Evolutionary conservation across 2,329 filamentous ascomycete species (phyloP).

Genomic region (Pseudocercospora fuligena): DNA sequence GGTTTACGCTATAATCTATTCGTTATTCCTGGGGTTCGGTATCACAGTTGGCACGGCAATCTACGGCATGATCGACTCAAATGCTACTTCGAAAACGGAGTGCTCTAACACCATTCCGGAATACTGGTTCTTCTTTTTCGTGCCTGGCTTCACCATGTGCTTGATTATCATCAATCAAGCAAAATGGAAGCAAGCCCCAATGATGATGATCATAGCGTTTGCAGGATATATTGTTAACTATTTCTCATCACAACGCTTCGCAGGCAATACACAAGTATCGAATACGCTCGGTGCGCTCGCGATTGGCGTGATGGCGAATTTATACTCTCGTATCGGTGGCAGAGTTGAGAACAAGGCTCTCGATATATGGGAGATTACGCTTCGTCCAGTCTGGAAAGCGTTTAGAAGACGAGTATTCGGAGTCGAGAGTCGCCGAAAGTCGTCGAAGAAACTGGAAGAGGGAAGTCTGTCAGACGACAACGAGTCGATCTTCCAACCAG

Average conservation of each 20-base stretch:
- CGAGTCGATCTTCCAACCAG: slow-evolving; percentile 39
- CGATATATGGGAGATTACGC: slow-evolving; percentile 58
- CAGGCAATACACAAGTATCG: slow-evolving; percentile 72
- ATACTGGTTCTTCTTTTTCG: slow-evolving; percentile 70
- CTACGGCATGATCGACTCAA: slow-evolving; percentile 54
- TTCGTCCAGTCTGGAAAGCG: slow-evolving; percentile 47
- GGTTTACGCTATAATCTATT: slow-evolving; percentile 60
- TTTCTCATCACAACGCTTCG: slow-evolving; percentile 70
- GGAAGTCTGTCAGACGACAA: slow-evolving; percentile 32
- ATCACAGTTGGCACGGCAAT: slow-evolving; percentile 57
- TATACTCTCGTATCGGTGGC: slow-evolving; percentile 72
- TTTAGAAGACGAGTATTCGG: slow-evolving; percentile 39
- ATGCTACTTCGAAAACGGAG: slow-evolving; percentile 51
- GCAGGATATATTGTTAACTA: slow-evolving; percentile 77
- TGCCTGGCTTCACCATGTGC: slow-evolving; percentile 73
- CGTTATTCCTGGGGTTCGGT: slow-evolving; percentile 57
- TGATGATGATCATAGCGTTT: slow-evolving; percentile 75
- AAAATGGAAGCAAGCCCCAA: slow-evolving; percentile 76
- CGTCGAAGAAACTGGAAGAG: slow-evolving; percentile 38
- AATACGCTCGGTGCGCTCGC: slow-evolving; percentile 78
- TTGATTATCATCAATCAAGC: slow-evolving; percentile 81
- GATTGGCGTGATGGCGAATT: slow-evolving; percentile 77
- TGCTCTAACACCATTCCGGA: slow-evolving; percentile 55
- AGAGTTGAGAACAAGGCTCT: slow-evolving; percentile 61
- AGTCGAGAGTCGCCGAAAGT: slow-evolving; percentile 23